phyloP scores from a whole-genome alignment of 306 rosid genomes.

The Vigna hirtella region DNA sequence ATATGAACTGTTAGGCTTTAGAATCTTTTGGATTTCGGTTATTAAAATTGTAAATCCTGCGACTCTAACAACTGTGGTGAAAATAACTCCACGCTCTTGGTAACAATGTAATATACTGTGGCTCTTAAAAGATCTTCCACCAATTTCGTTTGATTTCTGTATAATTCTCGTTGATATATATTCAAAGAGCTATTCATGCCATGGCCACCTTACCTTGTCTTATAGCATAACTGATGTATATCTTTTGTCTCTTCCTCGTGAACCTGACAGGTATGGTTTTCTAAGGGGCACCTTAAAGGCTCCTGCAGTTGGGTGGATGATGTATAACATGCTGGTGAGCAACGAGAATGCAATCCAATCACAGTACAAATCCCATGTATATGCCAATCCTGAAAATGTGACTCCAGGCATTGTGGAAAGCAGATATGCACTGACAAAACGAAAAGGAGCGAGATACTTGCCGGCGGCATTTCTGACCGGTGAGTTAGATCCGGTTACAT shows the following conservation, averaged over 20 bases:
- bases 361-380: slow-evolving; percentile 93
- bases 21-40: background rate
- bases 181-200: background rate
- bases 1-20: background rate
- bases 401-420: slow-evolving; percentile 77
- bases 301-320: slow-evolving; percentile 98
- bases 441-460: slow-evolving; percentile 83
- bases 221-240: slow-evolving; percentile 36
- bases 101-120: background rate
- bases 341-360: slow-evolving; percentile 88
- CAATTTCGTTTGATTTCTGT: slow-evolving; percentile 15
- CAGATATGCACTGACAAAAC: slow-evolving; percentile 79
- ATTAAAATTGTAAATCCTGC: background rate
- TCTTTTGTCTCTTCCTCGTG: slow-evolving; percentile 31
- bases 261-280: slow-evolving; percentile 74
- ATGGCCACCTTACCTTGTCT: slow-evolving; percentile 21
- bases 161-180: slow-evolving; percentile 8
- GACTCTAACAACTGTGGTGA: background rate
- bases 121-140: slow-evolving; percentile 12
- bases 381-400: slow-evolving; percentile 84
- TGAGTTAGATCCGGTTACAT: slow-evolving; percentile 74
- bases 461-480: slow-evolving; percentile 95
- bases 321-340: slow-evolving; percentile 96
- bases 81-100: background rate
- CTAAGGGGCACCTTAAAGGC: slow-evolving; percentile 90